These are phyloP conservation scores for Porodaedalea pini DNA, from an alignment of 1,284 basidiomycete genomes.

Conservation along the genomic window DNA sequence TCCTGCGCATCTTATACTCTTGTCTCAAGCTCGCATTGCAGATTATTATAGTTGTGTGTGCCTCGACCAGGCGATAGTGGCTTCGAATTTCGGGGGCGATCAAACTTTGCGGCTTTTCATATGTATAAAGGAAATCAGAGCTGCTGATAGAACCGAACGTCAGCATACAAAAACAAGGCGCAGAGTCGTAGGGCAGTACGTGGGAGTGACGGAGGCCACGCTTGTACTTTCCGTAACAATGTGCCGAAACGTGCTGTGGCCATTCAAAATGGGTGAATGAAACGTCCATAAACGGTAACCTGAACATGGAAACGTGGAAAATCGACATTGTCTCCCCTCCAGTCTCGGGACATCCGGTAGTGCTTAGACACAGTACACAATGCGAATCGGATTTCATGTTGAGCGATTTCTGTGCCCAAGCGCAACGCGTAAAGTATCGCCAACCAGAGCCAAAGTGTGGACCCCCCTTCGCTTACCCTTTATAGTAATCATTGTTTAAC, in stretches of 20 bases:
- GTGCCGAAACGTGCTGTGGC: neutral
- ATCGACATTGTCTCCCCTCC: neutral
- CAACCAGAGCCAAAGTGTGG: too few relatives aligned
- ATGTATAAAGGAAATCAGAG: neutral
- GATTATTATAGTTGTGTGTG: neutral
- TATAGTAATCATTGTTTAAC: too few relatives aligned
- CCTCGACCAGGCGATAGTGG: neutral
- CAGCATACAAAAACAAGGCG: conserved; percentile 14
- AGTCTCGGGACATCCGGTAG: conserved; percentile 1
- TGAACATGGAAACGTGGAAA: neutral
- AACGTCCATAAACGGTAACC: conserved; percentile 6
- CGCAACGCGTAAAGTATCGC: too few relatives aligned
- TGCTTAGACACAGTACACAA: neutral
- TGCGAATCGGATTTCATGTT: too few relatives aligned
- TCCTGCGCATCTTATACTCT: conserved; percentile 8
- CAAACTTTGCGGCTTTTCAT: neutral
- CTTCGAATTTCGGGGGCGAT: neutral
- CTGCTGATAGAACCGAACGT: neutral
- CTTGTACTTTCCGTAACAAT: conserved; percentile 15
- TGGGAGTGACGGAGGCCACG: neutral
- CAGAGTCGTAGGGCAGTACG: conserved; percentile 1
- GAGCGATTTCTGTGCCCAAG: too few relatives aligned
- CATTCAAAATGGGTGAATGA: conserved; percentile 6
- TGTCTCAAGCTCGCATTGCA: neutral
- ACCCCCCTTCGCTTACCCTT: too few relatives aligned